Evolutionary conservation across 2,329 filamentous ascomycete genomes (phyloP), one percentile per base, ranked within the genome.

Genomic region (Apiospora phragmitis): DNA sequence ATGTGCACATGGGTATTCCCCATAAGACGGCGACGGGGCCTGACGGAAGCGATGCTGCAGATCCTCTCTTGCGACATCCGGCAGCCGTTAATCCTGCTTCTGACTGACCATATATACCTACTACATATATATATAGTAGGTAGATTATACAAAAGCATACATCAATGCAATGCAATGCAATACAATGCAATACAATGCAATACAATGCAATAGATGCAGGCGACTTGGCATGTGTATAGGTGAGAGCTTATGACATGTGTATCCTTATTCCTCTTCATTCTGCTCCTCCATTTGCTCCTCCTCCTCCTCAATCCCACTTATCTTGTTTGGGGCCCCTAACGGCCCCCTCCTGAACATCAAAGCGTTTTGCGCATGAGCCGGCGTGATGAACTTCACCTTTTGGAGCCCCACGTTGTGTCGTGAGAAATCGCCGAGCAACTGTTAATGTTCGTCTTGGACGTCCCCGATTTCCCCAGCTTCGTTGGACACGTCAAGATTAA

Each of bases 351-450:
- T 62, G 55, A 12, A 7, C 55, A 62, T 62, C 55, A 62, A 62
- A 62, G 55, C 55, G 55, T 62, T n/a, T 62, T 59, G 9, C 43
- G 32, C 55, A 62, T 62, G 55, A 62, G 55, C 32, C 55, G 21
- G 32, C 55, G 55, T n/a, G 55, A 38, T 62, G 55, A 62, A 24
- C 1, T 62, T 62, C 55, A 38, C 29, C 55, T 62, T n/a, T 24
- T 5, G 1, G 32, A 29, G 55, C 55, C 32, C 55, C 55, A 62
- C 55, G 55, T 38, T 62, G 29, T 29, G 29, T 62, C 8, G 51
- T n/a, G 18, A 29, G 32, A 14, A 62, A 62, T 11, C 55, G 55
- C 55, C 55, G 32, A 3, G 55, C 21, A n/a, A 8, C 21, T 38
- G 21, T 38, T 6, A 62, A 38, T 62, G 55, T 9, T 21, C 29